Percentiles rank a stretch among this genome's conserved stretches.
phyloP scores from a whole-genome alignment of 257 asterid species.

The Solanum etuberosum region DNA sequence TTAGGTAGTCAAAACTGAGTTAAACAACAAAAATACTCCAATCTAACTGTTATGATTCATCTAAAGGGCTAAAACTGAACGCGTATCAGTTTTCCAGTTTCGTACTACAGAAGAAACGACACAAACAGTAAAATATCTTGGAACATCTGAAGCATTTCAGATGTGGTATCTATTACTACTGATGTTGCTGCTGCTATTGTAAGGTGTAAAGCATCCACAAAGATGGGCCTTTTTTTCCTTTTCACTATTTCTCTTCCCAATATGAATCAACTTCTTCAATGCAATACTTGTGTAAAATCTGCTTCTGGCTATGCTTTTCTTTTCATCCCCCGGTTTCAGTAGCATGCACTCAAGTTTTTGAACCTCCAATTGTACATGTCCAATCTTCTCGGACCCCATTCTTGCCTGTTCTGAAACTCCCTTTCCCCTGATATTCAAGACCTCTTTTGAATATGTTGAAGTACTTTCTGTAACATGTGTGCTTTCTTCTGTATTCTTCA shows the following conservation, averaged over 20 bases:
- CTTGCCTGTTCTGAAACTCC: conserved; percentile 54
- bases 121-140: background rate
- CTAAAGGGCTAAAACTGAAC: background rate
- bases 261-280: conserved; percentile 62
- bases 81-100: background rate
- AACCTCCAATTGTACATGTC: conserved; percentile 47
- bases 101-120: background rate
- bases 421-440: conserved; percentile 30
- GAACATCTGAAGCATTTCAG: background rate
- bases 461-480: background rate
- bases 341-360: conserved; percentile 59
- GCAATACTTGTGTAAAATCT: conserved; percentile 39
- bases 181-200: conserved; percentile 29
- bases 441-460: conserved; percentile 24
- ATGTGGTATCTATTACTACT: background rate
- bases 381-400: conserved; percentile 66
- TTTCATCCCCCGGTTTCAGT: conserved; percentile 58
- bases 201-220: conserved; percentile 65
- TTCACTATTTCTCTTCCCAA: conserved; percentile 48
- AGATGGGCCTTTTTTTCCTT: conserved; percentile 45
- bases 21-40: background rate
- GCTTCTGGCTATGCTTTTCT: conserved; percentile 40
- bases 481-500: conserved; percentile 40
- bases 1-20: too few relatives aligned
- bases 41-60: background rate